Base-by-base conservation (phyloP, 129 eudicot genomes). In the Ambrosia artemisiifolia region DNA sequence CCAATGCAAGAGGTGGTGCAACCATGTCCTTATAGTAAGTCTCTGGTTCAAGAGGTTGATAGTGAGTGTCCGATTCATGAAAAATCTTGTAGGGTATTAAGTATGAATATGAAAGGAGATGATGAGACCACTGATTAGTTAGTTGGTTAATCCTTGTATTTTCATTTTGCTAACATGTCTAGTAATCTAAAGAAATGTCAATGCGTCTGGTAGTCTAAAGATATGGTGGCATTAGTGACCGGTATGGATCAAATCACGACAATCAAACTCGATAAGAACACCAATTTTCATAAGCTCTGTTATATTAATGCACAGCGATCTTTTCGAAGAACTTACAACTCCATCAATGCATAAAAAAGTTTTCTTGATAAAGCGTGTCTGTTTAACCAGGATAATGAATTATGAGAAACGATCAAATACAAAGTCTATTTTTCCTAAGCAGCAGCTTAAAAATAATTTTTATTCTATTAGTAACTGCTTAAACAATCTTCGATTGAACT, bases 1-100 rank as follows among this genome's bases (percentile, higher is more conserved):
- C 75, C 91, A 38, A 82, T 79, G 38, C 89, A 83, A 44, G 97
- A 84, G 40, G 43, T 79, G 65, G 87, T 81, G 38, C 83, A 83
- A 57, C 80, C 86, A 0, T 84, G 88, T 73, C 68, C 87, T 6
- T 84, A 50, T 66, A 76, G 73, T 5, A 86, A 88, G 75, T 75
- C 88, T 63, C 69, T 74, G 59, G 84, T 68, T 78, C 90, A 85
- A 43, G 80, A 75, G 48, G n/a, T 71, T 71, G 95, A 83, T 42
- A 74, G 69, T 16, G 95, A 74, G 54, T 81, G 84, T 54, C 82
- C 75, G 14, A 82, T 79, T 35, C 81, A 78, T 76, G 89, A 85
- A 32, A 84, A 86, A 66, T 46, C 95, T 79, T 88, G 96, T 40
- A 60, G 82, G 78, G 71, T 10, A 6, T 70, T 81, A 79, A 72